Base-by-base conservation (phyloP, 352 stramenopile species). In the Albugo candida region DNA sequence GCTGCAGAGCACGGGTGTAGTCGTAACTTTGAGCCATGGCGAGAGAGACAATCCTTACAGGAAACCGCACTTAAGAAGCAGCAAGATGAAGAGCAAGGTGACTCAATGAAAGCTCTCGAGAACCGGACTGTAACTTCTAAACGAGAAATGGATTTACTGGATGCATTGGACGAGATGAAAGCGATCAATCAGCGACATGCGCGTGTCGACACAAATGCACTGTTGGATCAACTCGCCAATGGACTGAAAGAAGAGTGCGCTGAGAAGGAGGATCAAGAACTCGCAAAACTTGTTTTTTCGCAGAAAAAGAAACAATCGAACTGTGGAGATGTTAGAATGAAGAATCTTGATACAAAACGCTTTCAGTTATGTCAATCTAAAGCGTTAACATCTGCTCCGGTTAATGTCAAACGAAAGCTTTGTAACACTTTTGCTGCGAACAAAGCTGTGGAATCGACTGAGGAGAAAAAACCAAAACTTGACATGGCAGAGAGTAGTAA, bases 131-230 rank as follows among this genome's bases (percentile, higher is more conserved):
- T 97, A 13, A 95, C 98, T 54, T 97, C 83, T 47, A 98, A 99
- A 65, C 73, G 91, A 31, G 96, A 99, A 70, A 98, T 99, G 94
- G 92, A 97, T 47, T 96, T 98, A 53, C 69, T 98, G 42, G 96
- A 99, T 54, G 93, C 93, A 18, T 59, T 99, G 17, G 95, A 99
- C 54, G 91, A 98, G 67, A 98, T 99, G 55, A 94, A 96, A 48
- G 88, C 92, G 13, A 95, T 98, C 61, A 98, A 98, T 68, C 73
- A 86, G 45, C 73, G 85, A 53, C 92, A 97, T 65, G 67, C 91
- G n/a, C 73, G 82, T 44, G 68, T 97, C 41, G 81, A 95, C 59
- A 81, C 70, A 51, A 75, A 92, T 54, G 70, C 67, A 49, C 49
- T 91, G 38, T 51, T 92, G 43, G 60, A 71, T 31, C 70, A 83